Conservation (phyloP, 441 rosid species). For the Dalechampia spathulata region DNA sequence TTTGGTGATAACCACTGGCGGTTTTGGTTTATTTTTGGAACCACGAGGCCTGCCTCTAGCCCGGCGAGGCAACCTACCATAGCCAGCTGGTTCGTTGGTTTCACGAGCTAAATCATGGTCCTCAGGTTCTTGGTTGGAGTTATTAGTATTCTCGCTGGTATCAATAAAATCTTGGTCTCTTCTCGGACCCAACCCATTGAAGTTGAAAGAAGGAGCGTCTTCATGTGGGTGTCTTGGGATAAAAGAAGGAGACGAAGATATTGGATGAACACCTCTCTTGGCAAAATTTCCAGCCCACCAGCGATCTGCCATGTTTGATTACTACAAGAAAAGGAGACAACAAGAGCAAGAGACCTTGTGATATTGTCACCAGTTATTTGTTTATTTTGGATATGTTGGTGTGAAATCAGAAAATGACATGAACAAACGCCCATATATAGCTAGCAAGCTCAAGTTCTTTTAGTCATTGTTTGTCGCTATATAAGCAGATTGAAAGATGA, state of each 20-base stretch:
- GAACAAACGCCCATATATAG: too few species aligned
- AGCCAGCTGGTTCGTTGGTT: conserved; percentile 32
- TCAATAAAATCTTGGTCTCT: conserved; percentile 48
- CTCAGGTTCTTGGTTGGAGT: conserved; percentile 31
- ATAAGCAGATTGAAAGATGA: too few species aligned
- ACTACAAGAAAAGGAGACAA: too few species aligned
- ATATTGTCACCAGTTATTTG: too few species aligned
- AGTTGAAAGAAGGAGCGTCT: conserved; percentile 14
- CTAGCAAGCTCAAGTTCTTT: too few species aligned
- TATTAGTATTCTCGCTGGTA: too few species aligned
- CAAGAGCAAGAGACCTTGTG: too few species aligned
- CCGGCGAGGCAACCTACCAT: conserved; percentile 51
- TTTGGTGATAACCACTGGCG: conserved; percentile 67
- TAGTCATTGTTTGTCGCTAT: too few species aligned
- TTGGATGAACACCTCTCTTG: conserved; percentile 54
- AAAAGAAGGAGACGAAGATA: conserved; percentile 39
- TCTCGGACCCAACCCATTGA: conserved; percentile 34
- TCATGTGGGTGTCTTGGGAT: conserved; percentile 39
- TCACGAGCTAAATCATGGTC: conserved; percentile 28
- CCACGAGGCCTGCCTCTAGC: conserved; percentile 89
- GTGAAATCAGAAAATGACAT: too few species aligned
- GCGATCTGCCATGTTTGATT: conserved; percentile 58
- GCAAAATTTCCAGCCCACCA: conserved; percentile 86
- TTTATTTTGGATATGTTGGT: too few species aligned
- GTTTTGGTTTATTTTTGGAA: conserved; percentile 74